Conservation (phyloP, 2,329 filamentous ascomycete genomes). For the Alternaria brassicicola region DNA sequence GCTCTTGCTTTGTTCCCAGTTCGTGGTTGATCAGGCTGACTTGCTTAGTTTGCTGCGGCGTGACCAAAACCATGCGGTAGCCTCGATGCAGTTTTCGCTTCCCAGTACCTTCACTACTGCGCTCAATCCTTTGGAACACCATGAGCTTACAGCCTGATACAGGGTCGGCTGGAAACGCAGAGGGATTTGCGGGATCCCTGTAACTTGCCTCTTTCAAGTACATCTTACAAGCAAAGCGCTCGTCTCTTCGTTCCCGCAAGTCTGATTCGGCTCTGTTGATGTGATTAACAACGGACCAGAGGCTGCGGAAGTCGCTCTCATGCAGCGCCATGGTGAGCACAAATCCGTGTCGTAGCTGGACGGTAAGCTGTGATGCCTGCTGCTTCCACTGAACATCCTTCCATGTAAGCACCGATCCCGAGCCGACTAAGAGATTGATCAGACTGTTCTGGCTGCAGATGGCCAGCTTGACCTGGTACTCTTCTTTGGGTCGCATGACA, state of each 20-base stretch:
- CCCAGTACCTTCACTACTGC: slow-evolving; percentile 74
- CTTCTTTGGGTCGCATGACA: slow-evolving; percentile 71
- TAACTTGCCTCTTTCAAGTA: slow-evolving; percentile 79
- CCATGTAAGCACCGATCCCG: slow-evolving; percentile 73
- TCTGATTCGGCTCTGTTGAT: slow-evolving; percentile 76
- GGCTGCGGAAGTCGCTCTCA: slow-evolving; percentile 76
- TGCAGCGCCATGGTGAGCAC: slow-evolving; percentile 72
- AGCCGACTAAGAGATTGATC: slow-evolving; percentile 75
- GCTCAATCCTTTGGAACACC: slow-evolving; percentile 74
- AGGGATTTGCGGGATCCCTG: slow-evolving; percentile 73
- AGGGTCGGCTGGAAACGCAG: slow-evolving; percentile 76
- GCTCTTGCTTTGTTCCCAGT: slow-evolving; percentile 64
- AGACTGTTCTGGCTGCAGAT: slow-evolving; percentile 81
- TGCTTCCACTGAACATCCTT: slow-evolving; percentile 81
- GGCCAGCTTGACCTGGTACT: slow-evolving; percentile 72
- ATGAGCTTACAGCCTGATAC: slow-evolving; percentile 73
- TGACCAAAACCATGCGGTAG: slow-evolving; percentile 78
- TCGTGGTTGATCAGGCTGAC: slow-evolving; percentile 77
- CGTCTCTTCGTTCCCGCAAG: slow-evolving; percentile 71
- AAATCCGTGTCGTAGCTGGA: slow-evolving; percentile 78
- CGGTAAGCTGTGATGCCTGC: slow-evolving; percentile 67
- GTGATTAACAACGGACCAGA: slow-evolving; percentile 87
- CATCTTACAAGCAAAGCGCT: slow-evolving; percentile 71
- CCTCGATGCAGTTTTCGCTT: slow-evolving; percentile 76
- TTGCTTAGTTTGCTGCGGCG: slow-evolving; percentile 76